phyloP scores from a whole-genome alignment of 1,284 basidiomycete species.

The Ceratobasidium sp. region DNA sequence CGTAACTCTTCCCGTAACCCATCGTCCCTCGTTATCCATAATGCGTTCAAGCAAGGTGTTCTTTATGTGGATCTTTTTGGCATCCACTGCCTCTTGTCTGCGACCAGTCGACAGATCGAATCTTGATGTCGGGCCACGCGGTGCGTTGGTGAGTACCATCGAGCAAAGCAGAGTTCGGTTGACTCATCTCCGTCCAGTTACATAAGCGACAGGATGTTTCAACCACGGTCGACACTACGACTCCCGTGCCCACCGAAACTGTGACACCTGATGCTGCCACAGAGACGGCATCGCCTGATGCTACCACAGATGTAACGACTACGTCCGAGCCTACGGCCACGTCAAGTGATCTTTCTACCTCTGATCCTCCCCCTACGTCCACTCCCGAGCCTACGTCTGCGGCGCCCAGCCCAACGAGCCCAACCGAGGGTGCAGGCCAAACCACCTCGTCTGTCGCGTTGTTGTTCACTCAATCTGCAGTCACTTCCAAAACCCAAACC shows the following conservation, averaged over 20 bases:
- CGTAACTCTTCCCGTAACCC: slow-evolving; percentile 18
- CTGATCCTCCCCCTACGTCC: slow-evolving; percentile 3
- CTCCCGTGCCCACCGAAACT: neutral
- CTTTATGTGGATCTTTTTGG: slow-evolving; percentile 7
- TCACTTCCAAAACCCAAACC: neutral
- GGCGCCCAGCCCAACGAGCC: neutral
- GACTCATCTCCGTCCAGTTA: neutral
- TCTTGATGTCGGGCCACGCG: slow-evolving; percentile 4
- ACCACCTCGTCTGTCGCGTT: slow-evolving; percentile 9
- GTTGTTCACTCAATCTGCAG: slow-evolving; percentile 6
- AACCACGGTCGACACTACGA: neutral
- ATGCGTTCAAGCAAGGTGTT: slow-evolving; percentile 11
- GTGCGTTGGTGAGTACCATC: neutral
- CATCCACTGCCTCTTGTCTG: slow-evolving; percentile 11
- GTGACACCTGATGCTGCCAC: neutral
- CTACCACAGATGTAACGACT: neutral
- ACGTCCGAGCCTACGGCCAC: neutral
- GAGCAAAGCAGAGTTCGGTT: neutral
- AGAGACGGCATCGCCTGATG: neutral
- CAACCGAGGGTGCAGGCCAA: neutral
- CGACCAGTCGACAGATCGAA: neutral
- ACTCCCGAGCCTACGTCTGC: neutral
- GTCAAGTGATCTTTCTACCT: neutral
- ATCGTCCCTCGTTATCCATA: neutral
- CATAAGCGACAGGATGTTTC: slow-evolving; percentile 16